Percentiles rank a stretch among this genome's conserved stretches.
These are phyloP conservation scores for Lentinula detonsa DNA, from an alignment of 768 basidiomycete genomes.

Conservation along the genomic window DNA sequence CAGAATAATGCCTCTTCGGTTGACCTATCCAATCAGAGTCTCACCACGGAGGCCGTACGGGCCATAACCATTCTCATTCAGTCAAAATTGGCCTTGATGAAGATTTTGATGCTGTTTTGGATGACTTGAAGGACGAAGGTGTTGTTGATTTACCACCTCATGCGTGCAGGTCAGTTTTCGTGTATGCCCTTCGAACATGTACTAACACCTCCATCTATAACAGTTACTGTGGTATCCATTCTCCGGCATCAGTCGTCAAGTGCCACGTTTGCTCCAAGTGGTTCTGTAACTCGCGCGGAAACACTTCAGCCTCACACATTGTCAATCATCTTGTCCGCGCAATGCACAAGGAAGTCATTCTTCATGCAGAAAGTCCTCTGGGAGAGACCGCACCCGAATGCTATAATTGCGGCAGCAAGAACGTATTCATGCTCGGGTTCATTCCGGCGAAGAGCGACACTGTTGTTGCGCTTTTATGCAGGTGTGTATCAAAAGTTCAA, in stretches of 20 bases:
- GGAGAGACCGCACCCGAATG: too few species aligned
- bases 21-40: conserved; percentile 65
- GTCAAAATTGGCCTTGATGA: conserved; percentile 50
- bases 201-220: neutral
- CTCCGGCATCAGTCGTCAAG: conserved; percentile 95
- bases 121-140: conserved; percentile 81
- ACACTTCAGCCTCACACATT: too few species aligned
- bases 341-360: too few species aligned
- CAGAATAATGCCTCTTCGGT: conserved; percentile 48
- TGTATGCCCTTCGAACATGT: conserved; percentile 8
- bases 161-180: conserved; percentile 34
- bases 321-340: too few species aligned
- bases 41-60: conserved; percentile 35
- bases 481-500: conserved; percentile 45
- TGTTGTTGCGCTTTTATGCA: conserved; percentile 95
- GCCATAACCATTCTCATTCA: conserved; percentile 22
- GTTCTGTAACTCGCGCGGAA: too few species aligned
- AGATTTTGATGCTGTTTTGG: conserved; percentile 85
- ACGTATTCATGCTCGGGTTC: conserved; percentile 99
- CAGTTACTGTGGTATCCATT: conserved; percentile 98
- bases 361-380: too few species aligned
- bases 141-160: conserved; percentile 81
- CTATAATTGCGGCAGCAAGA: conserved; percentile 23
- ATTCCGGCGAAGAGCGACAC: conserved; percentile 99
- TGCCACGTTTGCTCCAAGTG: conserved; percentile 67